Percentiles rank a stretch among this genome's conserved stretches.
phyloP scores from a whole-genome alignment of 2,329 filamentous ascomycete genomes.

The Lasiodiplodia hormozganensis region DNA sequence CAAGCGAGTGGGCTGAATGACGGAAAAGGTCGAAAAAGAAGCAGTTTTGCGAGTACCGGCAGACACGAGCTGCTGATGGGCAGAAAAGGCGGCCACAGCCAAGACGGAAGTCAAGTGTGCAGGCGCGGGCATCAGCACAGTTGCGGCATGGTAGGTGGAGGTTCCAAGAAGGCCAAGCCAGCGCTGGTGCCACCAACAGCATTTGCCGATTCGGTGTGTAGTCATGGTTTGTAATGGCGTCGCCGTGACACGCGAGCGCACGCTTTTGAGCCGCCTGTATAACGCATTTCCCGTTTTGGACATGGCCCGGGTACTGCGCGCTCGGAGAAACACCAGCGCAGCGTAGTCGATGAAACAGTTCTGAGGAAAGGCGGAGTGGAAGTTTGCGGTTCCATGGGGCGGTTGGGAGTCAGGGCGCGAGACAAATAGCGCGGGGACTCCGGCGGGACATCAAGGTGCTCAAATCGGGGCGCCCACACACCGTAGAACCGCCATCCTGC shows the following conservation, averaged over 20 bases:
- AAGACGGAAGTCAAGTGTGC: background rate
- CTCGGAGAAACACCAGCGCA: background rate
- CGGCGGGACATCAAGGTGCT: conserved; percentile 25
- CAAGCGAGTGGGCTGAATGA: background rate
- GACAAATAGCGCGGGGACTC: background rate
- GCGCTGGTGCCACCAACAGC: background rate
- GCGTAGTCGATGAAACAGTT: background rate
- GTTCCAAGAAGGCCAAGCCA: conserved; percentile 23
- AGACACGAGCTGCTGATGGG: background rate
- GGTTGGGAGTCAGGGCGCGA: background rate
- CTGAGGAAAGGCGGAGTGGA: background rate
- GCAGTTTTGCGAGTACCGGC: background rate
- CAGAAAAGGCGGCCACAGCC: background rate
- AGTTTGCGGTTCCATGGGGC: too few relatives aligned
- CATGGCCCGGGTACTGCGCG: background rate
- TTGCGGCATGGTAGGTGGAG: conserved; percentile 22
- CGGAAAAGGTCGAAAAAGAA: background rate
- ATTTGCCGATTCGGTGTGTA: background rate
- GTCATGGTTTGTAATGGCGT: background rate
- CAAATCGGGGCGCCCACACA: background rate
- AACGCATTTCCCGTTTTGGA: conserved; percentile 11
- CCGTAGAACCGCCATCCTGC: background rate
- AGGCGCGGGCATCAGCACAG: conserved; percentile 2
- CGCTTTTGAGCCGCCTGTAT: background rate
- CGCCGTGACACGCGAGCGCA: too few relatives aligned